phyloP scores from a whole-genome alignment of 2,329 filamentous ascomycete genomes.

The Epichloe elymi region DNA sequence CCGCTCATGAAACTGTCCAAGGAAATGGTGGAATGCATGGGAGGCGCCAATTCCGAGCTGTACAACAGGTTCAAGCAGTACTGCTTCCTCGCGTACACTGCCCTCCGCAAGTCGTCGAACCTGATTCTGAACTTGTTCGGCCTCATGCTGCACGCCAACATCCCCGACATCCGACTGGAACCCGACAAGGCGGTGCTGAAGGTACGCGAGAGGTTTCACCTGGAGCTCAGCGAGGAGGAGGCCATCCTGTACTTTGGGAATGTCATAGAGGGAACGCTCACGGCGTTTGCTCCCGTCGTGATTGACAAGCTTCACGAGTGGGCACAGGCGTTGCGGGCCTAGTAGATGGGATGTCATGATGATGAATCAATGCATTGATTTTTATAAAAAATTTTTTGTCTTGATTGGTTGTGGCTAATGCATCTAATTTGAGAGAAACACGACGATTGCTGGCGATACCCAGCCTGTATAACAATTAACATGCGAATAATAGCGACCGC shows the following conservation, averaged over 20 bases:
- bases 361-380: no score
- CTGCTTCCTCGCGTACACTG: constrained; percentile 88
- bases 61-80: constrained; percentile 90
- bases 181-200: constrained; percentile 90
- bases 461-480: no score
- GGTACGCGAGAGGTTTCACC: constrained; percentile 84
- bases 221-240: constrained; percentile 86
- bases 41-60: constrained; percentile 65
- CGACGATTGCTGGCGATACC: no score
- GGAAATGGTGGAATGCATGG: constrained; percentile 99
- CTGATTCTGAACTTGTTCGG: constrained; percentile 91
- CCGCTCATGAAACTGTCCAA: constrained; percentile 94
- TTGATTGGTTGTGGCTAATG: no score
- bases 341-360: constrained; percentile 7
- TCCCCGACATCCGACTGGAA: constrained; percentile 86
- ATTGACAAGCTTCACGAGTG: constrained; percentile 92
- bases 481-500: no score
- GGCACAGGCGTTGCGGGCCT: constrained; percentile 81
- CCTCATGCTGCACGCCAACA: constrained; percentile 94
- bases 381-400: no score
- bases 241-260: constrained; percentile 78
- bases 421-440: no score
- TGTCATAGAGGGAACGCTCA: constrained; percentile 81
- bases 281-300: constrained; percentile 80
- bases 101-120: constrained; percentile 77